These are phyloP conservation scores for Neoscytalidium dimidiatum DNA, from an alignment of 2,329 filamentous ascomycete genomes.

Conservation along the genomic window DNA sequence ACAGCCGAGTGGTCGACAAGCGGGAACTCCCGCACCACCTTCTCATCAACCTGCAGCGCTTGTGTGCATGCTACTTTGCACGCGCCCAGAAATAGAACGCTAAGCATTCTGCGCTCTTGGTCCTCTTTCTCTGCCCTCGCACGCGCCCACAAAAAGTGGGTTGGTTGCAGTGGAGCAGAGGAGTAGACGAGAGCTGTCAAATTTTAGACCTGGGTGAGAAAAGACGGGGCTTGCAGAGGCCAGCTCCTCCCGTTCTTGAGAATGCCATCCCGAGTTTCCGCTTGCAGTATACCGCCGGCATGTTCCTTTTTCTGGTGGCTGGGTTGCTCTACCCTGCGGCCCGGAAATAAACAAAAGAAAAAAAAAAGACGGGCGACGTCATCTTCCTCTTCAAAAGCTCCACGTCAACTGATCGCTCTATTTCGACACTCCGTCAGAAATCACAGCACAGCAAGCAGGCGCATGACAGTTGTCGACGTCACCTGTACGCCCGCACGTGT, in stretches of 20 bases:
- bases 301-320: neutral
- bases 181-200: neutral
- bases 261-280: too few species aligned
- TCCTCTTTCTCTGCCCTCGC: neutral
- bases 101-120: neutral
- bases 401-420: neutral
- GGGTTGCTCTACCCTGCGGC: neutral
- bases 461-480: too few species aligned
- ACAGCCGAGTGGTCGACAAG: neutral
- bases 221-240: too few species aligned
- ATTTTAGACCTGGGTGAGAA: too few species aligned
- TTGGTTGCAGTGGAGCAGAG: neutral
- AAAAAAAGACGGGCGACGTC: neutral
- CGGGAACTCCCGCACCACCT: constrained; percentile 11
- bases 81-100: constrained; percentile 8
- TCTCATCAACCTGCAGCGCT: neutral
- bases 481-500: too few species aligned
- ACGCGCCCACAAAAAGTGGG: neutral
- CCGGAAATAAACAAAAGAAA: neutral
- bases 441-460: neutral
- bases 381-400: neutral
- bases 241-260: too few species aligned
- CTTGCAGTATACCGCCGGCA: neutral
- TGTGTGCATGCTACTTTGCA: neutral
- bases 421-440: neutral